Evolutionary conservation across 2,329 filamentous ascomycete genomes (phyloP).

Genomic region (Coniochaeta sp.): DNA sequence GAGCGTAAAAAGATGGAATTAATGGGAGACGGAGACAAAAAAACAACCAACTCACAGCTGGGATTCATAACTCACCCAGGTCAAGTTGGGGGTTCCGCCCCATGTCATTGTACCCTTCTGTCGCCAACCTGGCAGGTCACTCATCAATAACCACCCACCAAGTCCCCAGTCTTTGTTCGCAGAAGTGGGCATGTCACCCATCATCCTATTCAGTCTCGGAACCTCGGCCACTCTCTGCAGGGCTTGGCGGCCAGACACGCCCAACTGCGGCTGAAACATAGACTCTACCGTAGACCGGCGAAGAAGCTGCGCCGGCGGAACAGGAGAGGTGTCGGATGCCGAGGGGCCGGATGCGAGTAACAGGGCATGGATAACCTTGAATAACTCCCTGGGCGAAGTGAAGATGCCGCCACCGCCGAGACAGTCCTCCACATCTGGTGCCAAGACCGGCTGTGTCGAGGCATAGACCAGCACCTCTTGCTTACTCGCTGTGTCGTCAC

Average conservation of each 20-base stretch:
- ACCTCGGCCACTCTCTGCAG: conserved; percentile 23
- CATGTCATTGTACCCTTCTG: conserved; percentile 34
- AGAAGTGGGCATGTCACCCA: conserved; percentile 17
- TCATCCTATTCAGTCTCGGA: conserved; percentile 19
- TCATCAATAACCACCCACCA: conserved; percentile 30
- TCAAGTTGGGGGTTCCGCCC: conserved; percentile 36
- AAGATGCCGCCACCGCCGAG: background rate
- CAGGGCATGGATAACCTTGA: background rate
- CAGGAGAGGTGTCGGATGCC: background rate
- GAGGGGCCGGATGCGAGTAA: background rate
- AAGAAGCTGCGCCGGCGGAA: conserved; percentile 35
- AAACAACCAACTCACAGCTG: too few relatives aligned
- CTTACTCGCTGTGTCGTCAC: conserved; percentile 12
- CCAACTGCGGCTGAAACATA: conserved; percentile 42
- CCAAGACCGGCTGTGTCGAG: background rate
- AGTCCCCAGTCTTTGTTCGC: conserved; percentile 19
- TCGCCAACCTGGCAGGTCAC: conserved; percentile 35
- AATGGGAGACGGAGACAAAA: too few relatives aligned
- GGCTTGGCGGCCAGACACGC: conserved; percentile 14
- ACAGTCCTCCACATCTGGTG: background rate
- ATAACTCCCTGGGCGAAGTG: background rate
- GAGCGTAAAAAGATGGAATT: too few relatives aligned
- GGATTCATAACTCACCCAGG: conserved; percentile 29
- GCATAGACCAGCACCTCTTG: background rate
- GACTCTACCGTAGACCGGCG: conserved; percentile 29